Evolutionary conservation across 208 protist genomes (phyloP), one percentile per base, ranked within the genome.

Genomic region (Crithidia bombi): DNA sequence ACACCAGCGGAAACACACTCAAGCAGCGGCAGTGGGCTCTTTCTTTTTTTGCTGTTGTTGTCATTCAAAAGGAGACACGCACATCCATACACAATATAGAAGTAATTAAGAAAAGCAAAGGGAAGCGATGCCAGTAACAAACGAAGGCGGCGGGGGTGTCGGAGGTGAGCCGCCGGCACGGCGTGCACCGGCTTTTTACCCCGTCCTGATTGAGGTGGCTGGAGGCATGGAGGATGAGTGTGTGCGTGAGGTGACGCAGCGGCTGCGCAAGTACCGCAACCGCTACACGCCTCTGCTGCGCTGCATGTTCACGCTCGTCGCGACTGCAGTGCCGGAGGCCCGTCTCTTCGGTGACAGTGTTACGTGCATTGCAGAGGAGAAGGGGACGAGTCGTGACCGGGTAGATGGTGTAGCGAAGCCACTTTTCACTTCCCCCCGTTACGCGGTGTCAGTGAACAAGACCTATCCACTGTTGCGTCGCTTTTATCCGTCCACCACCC

Each of bases 201-300:
- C 61, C 26, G 50, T 69, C 0, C 33, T 79, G 9, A 28, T 73
- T 0, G 89, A 94, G 67, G 71, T 92, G 0, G 75, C 82, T 7
- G 89, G 89, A 1, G 63, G 63, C 43, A 77, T 91, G 54, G 73
- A 85, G 41, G 85, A 92, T 65, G 38, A 49, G 0, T 39, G 61
- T 0, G 78, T 82, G 17, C 41, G 56, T 10, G 80, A 75, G 2
- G 46, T 89, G 5, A 64, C 67, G 25, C 64, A 58, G 36, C 77
- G 74, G 4, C 71, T 94, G 49, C 89, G 82, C 28, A 52, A 77
- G 55, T 82, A 86, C 52, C 86, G 79, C 64, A 89, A 86, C 41
- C 83, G 89, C 11, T 94, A 94, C 56, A 43, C 49, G 3, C 79
- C 79, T 23, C 74, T 90, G 38, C 55, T 94, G 72, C 81, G 89